These are phyloP conservation scores for Aspergillus proliferans DNA, from an alignment of 2,329 filamentous ascomycete genomes.

Conservation along the genomic window DNA sequence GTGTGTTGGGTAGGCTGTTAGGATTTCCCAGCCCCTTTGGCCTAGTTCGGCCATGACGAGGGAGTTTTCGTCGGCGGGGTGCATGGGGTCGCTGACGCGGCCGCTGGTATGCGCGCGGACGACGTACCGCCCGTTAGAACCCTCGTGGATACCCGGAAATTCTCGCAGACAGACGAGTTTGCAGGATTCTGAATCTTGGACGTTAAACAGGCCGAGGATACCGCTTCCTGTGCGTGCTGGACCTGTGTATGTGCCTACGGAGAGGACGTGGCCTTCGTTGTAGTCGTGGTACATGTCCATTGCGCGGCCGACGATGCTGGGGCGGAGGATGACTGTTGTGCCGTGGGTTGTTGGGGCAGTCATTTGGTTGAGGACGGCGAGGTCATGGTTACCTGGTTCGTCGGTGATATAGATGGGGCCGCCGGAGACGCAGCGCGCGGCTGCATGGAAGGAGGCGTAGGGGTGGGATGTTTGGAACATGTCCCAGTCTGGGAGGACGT, in stretches of 20 bases:
- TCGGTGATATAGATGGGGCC: constrained; percentile 95
- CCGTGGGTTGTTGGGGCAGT: constrained; percentile 66
- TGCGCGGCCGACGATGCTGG: constrained; percentile 66
- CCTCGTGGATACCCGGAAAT: constrained; percentile 63
- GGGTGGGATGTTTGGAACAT: constrained; percentile 64
- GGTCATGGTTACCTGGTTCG: constrained; percentile 71
- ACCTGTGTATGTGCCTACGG: constrained; percentile 73
- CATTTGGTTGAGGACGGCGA: constrained; percentile 71
- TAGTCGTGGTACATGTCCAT: constrained; percentile 70
- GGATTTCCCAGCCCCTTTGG: constrained; percentile 68
- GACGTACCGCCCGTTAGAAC: constrained; percentile 55
- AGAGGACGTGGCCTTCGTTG: constrained; percentile 65
- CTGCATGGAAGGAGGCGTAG: constrained; percentile 80
- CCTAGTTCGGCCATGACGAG: constrained; percentile 60
- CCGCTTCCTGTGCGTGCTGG: constrained; percentile 61
- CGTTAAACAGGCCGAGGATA: constrained; percentile 81
- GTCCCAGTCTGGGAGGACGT: constrained; percentile 78
- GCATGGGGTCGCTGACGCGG: constrained; percentile 44
- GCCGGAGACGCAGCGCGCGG: constrained; percentile 80
- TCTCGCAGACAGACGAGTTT: constrained; percentile 64
- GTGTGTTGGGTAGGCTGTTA: constrained; percentile 65
- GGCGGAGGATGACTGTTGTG: constrained; percentile 73
- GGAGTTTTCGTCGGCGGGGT: constrained; percentile 26
- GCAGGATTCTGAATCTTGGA: constrained; percentile 55
- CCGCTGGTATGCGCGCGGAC: constrained; percentile 67